Base-by-base conservation (phyloP, 768 basidiomycete genomes). In the Mycena indigotica region DNA sequence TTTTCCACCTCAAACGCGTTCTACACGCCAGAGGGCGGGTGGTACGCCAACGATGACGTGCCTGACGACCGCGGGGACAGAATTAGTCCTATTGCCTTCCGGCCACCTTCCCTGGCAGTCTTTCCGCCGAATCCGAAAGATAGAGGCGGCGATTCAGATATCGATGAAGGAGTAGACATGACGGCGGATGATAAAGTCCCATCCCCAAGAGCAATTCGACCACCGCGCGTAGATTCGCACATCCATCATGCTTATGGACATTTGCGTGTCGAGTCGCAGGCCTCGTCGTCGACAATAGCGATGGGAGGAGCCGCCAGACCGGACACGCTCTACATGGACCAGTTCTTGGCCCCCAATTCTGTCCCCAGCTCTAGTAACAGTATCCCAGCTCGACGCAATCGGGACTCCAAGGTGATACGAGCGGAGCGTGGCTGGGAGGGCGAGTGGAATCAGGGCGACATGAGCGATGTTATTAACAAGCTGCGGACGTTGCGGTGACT, bases 141-240 rank as follows among this genome's bases (percentile, higher is more conserved):
- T 41, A 28, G 16, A 21, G 13, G 35, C 61, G 5, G 38, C 61
- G 25, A 50, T 39, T 25, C 48, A 53, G 1, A n/a, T n/a, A n/a
- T n/a, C n/a, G n/a, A n/a, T n/a, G n/a, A n/a, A n/a, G n/a, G n/a
- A n/a, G n/a, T n/a, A n/a, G n/a, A n/a, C n/a, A n/a, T n/a, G n/a
- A n/a, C n/a, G n/a, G n/a, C n/a, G n/a, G n/a, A n/a, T n/a, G n/a
- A n/a, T n/a, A n/a, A n/a, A n/a, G 29, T 54, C 24, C 46, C 29
- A 15, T 21, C 41, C 41, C 41, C 13, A 8, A 13, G 13, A 44
- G 41, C 41, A 44, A 13, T 16, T 19, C 8, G 8, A 8, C 41
- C 41, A 5, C 41, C 41, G 8, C 41, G 41, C 41, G 41, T 44
- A 13, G 41, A 44, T 21, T 44, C 41, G n/a, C 41, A 44, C 41